Conservation (phyloP, 2,329 filamentous ascomycete species). For the Pyricularia sp. region DNA sequence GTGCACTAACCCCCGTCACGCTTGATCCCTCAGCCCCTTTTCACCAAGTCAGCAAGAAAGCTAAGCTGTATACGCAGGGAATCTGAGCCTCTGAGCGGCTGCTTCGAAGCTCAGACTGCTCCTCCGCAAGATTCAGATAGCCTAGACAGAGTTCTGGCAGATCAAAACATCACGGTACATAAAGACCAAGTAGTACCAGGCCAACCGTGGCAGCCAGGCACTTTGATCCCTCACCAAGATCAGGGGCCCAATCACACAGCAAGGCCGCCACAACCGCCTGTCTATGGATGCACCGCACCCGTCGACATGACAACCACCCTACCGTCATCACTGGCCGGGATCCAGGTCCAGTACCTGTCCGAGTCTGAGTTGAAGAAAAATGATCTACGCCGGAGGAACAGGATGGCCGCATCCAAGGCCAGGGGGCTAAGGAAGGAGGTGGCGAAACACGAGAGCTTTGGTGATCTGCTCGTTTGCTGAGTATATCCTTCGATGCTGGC, state of each 20-base stretch:
- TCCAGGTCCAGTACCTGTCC: conserved; percentile 7
- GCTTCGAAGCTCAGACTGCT: too few relatives aligned
- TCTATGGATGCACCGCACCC: not conserved
- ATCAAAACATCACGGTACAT: too few relatives aligned
- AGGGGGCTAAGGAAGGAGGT: not conserved
- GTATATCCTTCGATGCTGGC: not conserved
- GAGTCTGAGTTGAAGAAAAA: not conserved
- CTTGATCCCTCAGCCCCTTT: too few relatives aligned
- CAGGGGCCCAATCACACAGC: not conserved
- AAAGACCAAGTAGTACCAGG: not conserved
- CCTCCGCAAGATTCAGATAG: too few relatives aligned
- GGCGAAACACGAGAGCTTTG: not conserved
- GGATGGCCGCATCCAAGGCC: conserved; percentile 7
- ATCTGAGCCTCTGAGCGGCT: too few relatives aligned
- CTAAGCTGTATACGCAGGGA: too few relatives aligned
- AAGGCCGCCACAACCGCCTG: too few relatives aligned
- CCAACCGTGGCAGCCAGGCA: not conserved
- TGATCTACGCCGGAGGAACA: conserved; percentile 7
- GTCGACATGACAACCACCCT: not conserved
- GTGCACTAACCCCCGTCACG: not conserved
- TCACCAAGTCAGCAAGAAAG: too few relatives aligned
- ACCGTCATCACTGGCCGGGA: not conserved
- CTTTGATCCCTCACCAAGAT: not conserved
- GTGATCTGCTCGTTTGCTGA: not conserved
- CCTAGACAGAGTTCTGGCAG: too few relatives aligned